Base-by-base conservation (phyloP, 345 rosid genomes). In the Camelina laxa region DNA sequence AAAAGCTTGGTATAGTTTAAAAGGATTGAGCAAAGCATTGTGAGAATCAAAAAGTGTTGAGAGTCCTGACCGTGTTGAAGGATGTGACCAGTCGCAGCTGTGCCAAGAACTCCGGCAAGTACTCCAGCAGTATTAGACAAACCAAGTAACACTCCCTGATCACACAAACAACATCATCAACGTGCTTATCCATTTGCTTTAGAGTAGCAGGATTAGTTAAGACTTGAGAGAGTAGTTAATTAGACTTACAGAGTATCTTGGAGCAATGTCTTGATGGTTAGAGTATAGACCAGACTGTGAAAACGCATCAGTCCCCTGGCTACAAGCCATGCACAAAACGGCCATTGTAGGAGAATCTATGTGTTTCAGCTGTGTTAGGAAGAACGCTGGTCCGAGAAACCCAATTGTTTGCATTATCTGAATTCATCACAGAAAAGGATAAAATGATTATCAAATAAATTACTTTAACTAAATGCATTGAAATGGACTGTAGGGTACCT, bases 381-480 rank as follows among this genome's bases (percentile, higher is more conserved):
- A 94, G 87, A 94, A 94, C 49, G 97, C 97, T 68, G 95, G 97
- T 71, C 97, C 98, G 38, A 94, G 90, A 85, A 94, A 94, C 76
- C 98, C 98, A 75, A 91, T 82, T 61, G 96, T 67, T 88, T 94
- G 97, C 97, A 94, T 94, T 61, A 94, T 86, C 98, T 94, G 91
- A 39, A 48, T 27, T 8, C 72, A 70, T 47, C 35, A 62, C 9
- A 54, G 12, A 10, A 33, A 27, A 56, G 12, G 19, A 60, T 2
- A 60, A 20, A 59, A 19, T 0, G 14, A 36, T 42, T 44, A 60
- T 7, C 1, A 1, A 33, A 62, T 54, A 19, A 45, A 49, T 13
- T 11, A 7, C 11, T 75, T 53, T 20, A 5, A 9, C 21, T 31
- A 42, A 12, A 13, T 30, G n/a, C 57, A 42, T 22, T 54, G 42